Percentiles rank a stretch among this genome's conserved stretches.
phyloP scores from a whole-genome alignment of 768 basidiomycete species.

The Rhizopogon rudus region DNA sequence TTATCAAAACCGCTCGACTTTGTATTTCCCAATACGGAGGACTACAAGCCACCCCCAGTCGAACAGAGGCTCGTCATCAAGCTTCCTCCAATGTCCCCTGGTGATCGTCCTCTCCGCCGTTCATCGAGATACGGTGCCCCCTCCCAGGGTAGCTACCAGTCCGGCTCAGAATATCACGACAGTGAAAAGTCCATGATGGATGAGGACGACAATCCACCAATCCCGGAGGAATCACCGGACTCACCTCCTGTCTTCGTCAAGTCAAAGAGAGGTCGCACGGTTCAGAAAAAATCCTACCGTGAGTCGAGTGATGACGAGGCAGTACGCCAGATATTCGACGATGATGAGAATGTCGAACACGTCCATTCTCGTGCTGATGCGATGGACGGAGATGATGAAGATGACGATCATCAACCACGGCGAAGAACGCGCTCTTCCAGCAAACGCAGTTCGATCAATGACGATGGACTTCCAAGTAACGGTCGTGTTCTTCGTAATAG shows the following conservation, averaged over 20 bases:
- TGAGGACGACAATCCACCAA: constrained; percentile 11
- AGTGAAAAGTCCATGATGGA: constrained; percentile 29
- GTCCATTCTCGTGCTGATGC: constrained; percentile 16
- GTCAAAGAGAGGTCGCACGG: constrained; percentile 37
- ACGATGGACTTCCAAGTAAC: neutral
- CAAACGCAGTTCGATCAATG: constrained; percentile 14
- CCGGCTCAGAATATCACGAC: constrained; percentile 27
- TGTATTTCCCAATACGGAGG: neutral
- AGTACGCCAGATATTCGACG: constrained; percentile 8
- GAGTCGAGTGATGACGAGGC: constrained; percentile 45
- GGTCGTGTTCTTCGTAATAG: constrained; percentile 38
- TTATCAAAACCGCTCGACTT: neutral
- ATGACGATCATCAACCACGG: constrained; percentile 21
- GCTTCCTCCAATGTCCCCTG: constrained; percentile 15
- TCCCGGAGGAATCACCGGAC: neutral
- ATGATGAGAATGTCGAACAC: constrained; percentile 6
- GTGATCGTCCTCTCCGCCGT: constrained; percentile 16
- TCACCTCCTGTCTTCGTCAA: constrained; percentile 13
- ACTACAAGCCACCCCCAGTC: neutral
- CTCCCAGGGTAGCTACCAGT: constrained; percentile 19
- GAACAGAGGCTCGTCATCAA: constrained; percentile 13
- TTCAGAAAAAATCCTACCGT: constrained; percentile 34
- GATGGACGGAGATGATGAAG: constrained; percentile 26
- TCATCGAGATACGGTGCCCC: constrained; percentile 17
- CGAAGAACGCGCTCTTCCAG: constrained; percentile 10